These are phyloP conservation scores for Cenchrus americanus DNA, from an alignment of 176 grass and related monocot genomes.

Conservation along the genomic window DNA sequence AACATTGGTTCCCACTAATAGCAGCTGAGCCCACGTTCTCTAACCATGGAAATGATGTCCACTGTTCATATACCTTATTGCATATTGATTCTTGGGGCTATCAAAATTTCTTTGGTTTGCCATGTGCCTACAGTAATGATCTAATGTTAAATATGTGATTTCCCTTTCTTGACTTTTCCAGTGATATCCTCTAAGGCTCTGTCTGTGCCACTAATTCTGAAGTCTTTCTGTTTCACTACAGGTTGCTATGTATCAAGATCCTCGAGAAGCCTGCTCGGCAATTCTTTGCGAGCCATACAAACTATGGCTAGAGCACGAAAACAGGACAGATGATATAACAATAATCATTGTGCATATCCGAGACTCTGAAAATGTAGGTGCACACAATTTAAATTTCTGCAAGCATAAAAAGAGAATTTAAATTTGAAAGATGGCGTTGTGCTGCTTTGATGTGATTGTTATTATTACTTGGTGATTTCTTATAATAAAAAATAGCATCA, in stretches of 20 bases:
- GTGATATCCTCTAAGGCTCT: slow-evolving; percentile 13
- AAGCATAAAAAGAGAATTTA: slow-evolving; percentile 12
- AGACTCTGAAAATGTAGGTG: slow-evolving; percentile 66
- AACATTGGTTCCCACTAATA: background rate
- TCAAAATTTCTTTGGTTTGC: slow-evolving; percentile 11
- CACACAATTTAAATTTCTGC: slow-evolving; percentile 28
- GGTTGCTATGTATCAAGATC: slow-evolving; percentile 81
- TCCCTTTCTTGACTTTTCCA: slow-evolving; percentile 27
- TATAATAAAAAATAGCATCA: too few species aligned
- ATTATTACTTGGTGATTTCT: too few species aligned
- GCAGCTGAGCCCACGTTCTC: background rate
- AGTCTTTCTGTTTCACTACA: slow-evolving; percentile 48
- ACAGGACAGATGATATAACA: slow-evolving; percentile 96
- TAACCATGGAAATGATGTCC: background rate
- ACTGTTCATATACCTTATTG: background rate
- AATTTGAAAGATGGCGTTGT: too few species aligned
- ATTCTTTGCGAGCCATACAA: slow-evolving; percentile 93
- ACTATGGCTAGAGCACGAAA: slow-evolving; percentile 91
- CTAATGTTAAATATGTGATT: slow-evolving; percentile 3
- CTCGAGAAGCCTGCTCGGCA: slow-evolving; percentile 86
- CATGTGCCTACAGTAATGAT: background rate
- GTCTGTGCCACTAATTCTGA: slow-evolving; percentile 11
- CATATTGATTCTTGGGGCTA: background rate
- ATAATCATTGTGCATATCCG: slow-evolving; percentile 94
- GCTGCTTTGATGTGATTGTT: too few species aligned